Evolutionary conservation across 768 basidiomycete genomes (phyloP).

Genomic region (Termitomyces eurrhizus): DNA sequence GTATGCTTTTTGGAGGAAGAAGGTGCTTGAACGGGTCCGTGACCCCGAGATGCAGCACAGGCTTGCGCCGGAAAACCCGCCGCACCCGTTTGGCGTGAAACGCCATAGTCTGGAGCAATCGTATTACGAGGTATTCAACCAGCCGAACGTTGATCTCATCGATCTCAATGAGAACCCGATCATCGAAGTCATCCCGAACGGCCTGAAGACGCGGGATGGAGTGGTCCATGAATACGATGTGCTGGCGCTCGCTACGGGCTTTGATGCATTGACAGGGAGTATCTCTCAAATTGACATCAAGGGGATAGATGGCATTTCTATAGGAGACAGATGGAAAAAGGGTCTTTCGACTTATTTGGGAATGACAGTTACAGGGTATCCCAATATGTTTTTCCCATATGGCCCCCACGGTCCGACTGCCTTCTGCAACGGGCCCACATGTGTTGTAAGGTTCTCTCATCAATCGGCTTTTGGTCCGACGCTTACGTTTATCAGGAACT

Average conservation of each 20-base stretch:
- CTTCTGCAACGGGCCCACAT: constrained; percentile 22
- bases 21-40: background rate
- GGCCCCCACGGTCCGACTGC: constrained; percentile 24
- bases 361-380: constrained; percentile 16
- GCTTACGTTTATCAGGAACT: constrained; percentile 15
- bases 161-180: constrained; percentile 4
- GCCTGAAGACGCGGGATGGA: constrained; percentile 19
- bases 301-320: constrained; percentile 12
- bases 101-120: constrained; percentile 20
- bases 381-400: constrained; percentile 25
- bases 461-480: background rate
- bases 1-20: constrained; percentile 11
- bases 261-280: constrained; percentile 16
- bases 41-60: constrained; percentile 18
- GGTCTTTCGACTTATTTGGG: constrained; percentile 15
- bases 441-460: constrained; percentile 13
- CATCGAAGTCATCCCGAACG: constrained; percentile 16
- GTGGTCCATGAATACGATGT: background rate
- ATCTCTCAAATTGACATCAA: constrained; percentile 20
- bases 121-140: constrained; percentile 23
- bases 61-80: constrained; percentile 4
- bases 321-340: constrained; percentile 21
- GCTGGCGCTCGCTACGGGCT: background rate
- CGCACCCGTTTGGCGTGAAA: constrained; percentile 23
- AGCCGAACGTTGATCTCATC: constrained; percentile 21